phyloP scores from a whole-genome alignment of 1,284 basidiomycete genomes.

The Kwoniella shivajii region DNA sequence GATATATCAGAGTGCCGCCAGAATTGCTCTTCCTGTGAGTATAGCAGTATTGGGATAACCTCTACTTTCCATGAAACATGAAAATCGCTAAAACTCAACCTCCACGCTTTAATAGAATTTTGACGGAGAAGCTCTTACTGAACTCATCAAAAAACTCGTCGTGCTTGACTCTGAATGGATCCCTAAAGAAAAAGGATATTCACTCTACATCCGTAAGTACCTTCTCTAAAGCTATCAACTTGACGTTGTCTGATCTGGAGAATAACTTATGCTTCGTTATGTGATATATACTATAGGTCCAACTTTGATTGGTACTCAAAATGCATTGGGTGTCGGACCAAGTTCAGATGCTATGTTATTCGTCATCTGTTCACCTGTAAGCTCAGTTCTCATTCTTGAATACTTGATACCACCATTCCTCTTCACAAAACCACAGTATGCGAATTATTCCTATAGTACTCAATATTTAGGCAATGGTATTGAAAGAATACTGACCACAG shows the following conservation, averaged over 20 bases:
- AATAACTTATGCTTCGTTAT: neutral
- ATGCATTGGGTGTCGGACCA: conserved; percentile 82
- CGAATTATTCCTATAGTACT: no score
- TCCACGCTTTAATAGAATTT: conserved; percentile 67
- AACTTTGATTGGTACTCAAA: conserved; percentile 81
- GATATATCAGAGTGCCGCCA: conserved; percentile 49
- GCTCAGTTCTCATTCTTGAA: conserved; percentile 8
- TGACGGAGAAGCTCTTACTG: conserved; percentile 73
- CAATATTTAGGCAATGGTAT: no score
- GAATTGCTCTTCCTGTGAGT: conserved; percentile 54
- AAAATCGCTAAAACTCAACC: neutral
- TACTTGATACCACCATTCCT: no score
- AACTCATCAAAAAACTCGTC: conserved; percentile 87
- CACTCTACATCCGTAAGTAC: conserved; percentile 75
- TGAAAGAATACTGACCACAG: neutral
- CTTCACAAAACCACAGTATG: no score
- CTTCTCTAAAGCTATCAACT: conserved; percentile 5
- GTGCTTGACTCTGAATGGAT: conserved; percentile 90
- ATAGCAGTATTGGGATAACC: neutral
- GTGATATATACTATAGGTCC: conserved; percentile 44
- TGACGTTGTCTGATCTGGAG: neutral
- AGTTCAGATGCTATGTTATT: conserved; percentile 88
- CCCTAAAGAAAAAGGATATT: conserved; percentile 84
- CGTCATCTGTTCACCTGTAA: conserved; percentile 84
- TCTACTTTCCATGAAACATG: neutral